A percentile compares a stretch with the other conserved stretches of the same genome.
Evolutionary conservation across 306 rosid species (phyloP).

Genomic region (Quercus parvula): DNA sequence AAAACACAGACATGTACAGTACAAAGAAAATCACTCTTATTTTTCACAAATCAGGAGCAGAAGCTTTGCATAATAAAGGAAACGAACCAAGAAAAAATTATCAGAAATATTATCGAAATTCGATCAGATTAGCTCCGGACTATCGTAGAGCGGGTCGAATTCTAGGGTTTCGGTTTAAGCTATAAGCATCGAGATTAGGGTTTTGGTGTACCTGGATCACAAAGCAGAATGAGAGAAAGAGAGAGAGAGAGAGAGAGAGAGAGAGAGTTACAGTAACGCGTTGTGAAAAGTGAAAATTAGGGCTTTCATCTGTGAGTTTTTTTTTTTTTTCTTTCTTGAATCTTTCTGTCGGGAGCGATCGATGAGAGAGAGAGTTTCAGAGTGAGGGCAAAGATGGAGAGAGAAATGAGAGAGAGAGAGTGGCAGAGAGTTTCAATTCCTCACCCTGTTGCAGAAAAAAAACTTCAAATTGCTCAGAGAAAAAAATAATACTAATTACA

Average conservation of each 20-base stretch:
- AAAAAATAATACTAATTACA: background rate
- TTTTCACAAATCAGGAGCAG: constrained; percentile 27
- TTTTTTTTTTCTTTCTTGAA: background rate
- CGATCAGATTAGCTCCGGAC: constrained; percentile 25
- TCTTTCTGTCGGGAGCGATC: constrained; percentile 29
- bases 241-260: background rate
- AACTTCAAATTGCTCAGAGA: constrained; percentile 5
- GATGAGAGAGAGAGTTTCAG: constrained; percentile 26
- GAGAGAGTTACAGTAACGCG: constrained; percentile 4
- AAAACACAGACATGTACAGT: constrained; percentile 23
- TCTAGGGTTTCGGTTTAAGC: constrained; percentile 44
- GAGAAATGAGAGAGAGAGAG: background rate
- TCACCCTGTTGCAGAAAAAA: constrained; percentile 6
- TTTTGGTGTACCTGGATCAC: constrained; percentile 52
- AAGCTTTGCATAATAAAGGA: background rate
- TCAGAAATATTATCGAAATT: constrained; percentile 11
- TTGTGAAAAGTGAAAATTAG: background rate
- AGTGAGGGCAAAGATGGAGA: background rate
- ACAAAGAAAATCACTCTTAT: constrained; percentile 22
- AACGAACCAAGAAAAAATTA: background rate
- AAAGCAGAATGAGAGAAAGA: background rate
- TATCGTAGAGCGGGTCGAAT: constrained; percentile 12
- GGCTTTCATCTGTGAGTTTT: constrained; percentile 20
- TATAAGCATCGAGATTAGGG: constrained; percentile 48
- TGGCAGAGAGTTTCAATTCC: background rate